A percentile compares a stretch with the other conserved stretches of the same genome.
phyloP scores from a whole-genome alignment of 805 yeast genomes.

The Suhomyces pyralidae region DNA sequence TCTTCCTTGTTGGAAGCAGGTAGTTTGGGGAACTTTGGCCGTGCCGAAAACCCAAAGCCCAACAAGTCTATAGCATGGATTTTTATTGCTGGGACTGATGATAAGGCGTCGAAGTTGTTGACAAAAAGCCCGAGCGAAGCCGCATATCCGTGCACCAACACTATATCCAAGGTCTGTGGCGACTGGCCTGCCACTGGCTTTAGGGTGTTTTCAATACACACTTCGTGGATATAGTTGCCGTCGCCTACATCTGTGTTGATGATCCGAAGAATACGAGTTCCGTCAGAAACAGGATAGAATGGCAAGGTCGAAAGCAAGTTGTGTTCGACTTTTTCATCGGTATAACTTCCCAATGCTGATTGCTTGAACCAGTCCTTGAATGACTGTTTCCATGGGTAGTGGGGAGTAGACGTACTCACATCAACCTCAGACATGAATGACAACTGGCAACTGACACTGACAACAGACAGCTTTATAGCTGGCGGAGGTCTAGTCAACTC shows the following conservation, averaged over 20 bases:
- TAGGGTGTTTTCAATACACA: constrained; percentile 52
- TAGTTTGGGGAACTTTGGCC: constrained; percentile 46
- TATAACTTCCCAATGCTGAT: constrained; percentile 11
- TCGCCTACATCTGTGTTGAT: constrained; percentile 55
- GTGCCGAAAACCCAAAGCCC: constrained; percentile 68
- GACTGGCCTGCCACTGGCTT: constrained; percentile 23
- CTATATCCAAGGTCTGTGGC: constrained; percentile 45
- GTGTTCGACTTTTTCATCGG: constrained; percentile 30
- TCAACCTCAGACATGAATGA: neutral
- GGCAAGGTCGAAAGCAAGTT: constrained; percentile 56
- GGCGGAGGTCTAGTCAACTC: neutral
- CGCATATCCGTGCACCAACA: constrained; percentile 89
- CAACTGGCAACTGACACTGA: too few relatives aligned
- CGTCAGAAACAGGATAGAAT: constrained; percentile 54
- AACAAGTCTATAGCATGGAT: constrained; percentile 69
- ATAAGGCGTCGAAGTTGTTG: constrained; percentile 56
- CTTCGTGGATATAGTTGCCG: constrained; percentile 71
- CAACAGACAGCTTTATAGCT: too few relatives aligned
- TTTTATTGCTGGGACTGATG: constrained; percentile 50
- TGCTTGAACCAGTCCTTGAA: constrained; percentile 32
- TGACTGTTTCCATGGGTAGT: constrained; percentile 5
- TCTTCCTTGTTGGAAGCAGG: constrained; percentile 30
- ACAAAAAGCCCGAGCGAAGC: constrained; percentile 84
- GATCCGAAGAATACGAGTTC: constrained; percentile 43
- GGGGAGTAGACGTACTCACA: neutral